Conservation (phyloP, 495 filamentous ascomycete genomes). For the Podospora fimiseda region DNA sequence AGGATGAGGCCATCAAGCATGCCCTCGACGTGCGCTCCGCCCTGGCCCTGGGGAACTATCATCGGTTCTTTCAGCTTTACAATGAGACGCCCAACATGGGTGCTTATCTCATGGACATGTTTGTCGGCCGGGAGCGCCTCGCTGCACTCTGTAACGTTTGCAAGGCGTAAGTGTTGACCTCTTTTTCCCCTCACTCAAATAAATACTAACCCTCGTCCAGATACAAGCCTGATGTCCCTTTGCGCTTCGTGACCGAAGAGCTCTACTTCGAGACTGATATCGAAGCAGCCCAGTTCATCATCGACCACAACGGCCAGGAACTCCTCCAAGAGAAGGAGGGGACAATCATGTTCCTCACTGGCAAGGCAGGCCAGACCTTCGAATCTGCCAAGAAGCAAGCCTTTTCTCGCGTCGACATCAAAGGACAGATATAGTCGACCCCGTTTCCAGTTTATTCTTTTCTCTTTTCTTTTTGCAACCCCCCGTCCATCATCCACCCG, state of each 20-base stretch:
- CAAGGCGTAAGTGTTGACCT: constrained; percentile 70
- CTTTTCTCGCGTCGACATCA: constrained; percentile 86
- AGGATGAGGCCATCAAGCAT: constrained; percentile 76
- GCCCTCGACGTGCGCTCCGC: constrained; percentile 87
- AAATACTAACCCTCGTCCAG: constrained; percentile 46
- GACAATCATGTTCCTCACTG: constrained; percentile 66
- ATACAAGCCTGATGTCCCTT: constrained; percentile 81
- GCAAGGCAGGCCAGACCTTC: constrained; percentile 66
- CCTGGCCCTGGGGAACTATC: constrained; percentile 89
- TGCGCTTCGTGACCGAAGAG: constrained; percentile 91
- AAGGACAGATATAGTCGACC: constrained; percentile 71
- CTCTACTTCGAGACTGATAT: constrained; percentile 91
- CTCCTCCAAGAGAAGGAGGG: constrained; percentile 74
- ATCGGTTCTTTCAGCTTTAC: constrained; percentile 93
- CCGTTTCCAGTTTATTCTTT: constrained; percentile 3
- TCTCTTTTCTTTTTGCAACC: not conserved
- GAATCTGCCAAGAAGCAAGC: constrained; percentile 64
- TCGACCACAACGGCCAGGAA: constrained; percentile 64
- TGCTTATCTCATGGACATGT: constrained; percentile 98
- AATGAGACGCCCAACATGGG: constrained; percentile 95
- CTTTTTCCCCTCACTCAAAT: not conserved
- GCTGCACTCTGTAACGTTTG: constrained; percentile 84
- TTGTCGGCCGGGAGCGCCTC: constrained; percentile 87
- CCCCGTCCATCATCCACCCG: not conserved
- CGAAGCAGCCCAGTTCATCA: constrained; percentile 82